phyloP scores from a whole-genome alignment of 192 early-diverging fungal genomes.

The Backusella circina region DNA sequence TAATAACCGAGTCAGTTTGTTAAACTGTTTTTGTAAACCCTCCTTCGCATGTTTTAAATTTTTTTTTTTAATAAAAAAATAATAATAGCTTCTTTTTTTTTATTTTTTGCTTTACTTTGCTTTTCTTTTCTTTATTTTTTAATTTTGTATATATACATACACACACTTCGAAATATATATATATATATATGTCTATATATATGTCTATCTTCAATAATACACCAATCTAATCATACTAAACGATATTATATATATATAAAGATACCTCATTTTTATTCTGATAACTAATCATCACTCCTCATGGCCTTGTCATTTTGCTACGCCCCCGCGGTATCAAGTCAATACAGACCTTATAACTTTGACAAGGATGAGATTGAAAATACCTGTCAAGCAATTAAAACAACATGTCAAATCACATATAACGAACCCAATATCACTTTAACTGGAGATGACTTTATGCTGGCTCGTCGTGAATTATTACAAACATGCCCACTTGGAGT shows the following conservation, averaged over 20 bases:
- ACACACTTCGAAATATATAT: neutral
- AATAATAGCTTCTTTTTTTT: neutral
- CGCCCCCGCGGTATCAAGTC: conserved; percentile 22
- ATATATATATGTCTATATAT: too few species aligned
- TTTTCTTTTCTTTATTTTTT: neutral
- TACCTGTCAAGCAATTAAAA: conserved; percentile 19
- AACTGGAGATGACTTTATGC: conserved; percentile 38
- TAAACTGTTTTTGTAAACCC: neutral
- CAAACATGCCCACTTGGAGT: conserved; percentile 45
- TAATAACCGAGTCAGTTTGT: neutral
- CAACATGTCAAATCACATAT: conserved; percentile 29
- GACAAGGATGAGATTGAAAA: conserved; percentile 11
- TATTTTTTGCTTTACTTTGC: neutral
- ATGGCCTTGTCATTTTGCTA: conserved; percentile 26
- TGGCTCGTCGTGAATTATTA: conserved; percentile 38
- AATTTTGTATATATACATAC: neutral
- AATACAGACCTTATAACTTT: conserved; percentile 15
- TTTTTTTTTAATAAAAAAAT: neutral
- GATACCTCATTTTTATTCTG: neutral
- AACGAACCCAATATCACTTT: conserved; percentile 47
- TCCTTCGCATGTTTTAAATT: conserved; percentile 1
- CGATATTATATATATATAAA: neutral
- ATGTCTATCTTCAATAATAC: too few species aligned
- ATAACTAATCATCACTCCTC: neutral
- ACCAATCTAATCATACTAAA: neutral